phyloP scores from a whole-genome alignment of 352 stramenopile genomes.

The Thraustochytrium sp. region DNA sequence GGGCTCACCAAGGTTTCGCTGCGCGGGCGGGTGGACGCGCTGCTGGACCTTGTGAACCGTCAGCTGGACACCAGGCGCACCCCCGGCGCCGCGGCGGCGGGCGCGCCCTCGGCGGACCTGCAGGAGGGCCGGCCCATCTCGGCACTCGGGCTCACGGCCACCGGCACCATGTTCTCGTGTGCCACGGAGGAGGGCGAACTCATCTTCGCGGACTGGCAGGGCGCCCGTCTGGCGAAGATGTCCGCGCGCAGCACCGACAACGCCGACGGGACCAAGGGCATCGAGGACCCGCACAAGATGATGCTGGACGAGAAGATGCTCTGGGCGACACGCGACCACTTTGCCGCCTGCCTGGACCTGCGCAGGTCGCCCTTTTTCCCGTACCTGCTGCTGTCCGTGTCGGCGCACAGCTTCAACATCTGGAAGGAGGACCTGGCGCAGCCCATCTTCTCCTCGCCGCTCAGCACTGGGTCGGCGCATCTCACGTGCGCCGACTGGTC shows the following conservation, averaged over 20 bases:
- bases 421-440: constrained; percentile 67
- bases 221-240: constrained; percentile 24
- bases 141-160: background rate
- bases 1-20: constrained; percentile 64
- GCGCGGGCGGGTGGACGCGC: constrained; percentile 61
- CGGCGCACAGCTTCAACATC: constrained; percentile 80
- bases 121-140: background rate
- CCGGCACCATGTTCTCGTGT: constrained; percentile 69
- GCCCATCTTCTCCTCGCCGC: constrained; percentile 74
- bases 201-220: constrained; percentile 75
- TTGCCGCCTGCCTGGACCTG: constrained; percentile 66
- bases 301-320: constrained; percentile 74
- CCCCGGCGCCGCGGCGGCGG: too few relatives aligned
- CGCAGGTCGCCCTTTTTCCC: constrained; percentile 81
- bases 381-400: constrained; percentile 74
- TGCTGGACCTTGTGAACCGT: background rate
- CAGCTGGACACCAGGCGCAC: background rate
- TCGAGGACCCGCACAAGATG: constrained; percentile 55
- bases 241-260: constrained; percentile 42
- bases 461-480: constrained; percentile 58
- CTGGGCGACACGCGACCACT: constrained; percentile 79
- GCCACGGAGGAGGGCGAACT: constrained; percentile 80
- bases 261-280: constrained; percentile 31
- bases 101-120: background rate
- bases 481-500: constrained; percentile 77